Evolutionary conservation across 805 yeast species (phyloP).

Genomic region (Metschnikowia dekortorum): DNA sequence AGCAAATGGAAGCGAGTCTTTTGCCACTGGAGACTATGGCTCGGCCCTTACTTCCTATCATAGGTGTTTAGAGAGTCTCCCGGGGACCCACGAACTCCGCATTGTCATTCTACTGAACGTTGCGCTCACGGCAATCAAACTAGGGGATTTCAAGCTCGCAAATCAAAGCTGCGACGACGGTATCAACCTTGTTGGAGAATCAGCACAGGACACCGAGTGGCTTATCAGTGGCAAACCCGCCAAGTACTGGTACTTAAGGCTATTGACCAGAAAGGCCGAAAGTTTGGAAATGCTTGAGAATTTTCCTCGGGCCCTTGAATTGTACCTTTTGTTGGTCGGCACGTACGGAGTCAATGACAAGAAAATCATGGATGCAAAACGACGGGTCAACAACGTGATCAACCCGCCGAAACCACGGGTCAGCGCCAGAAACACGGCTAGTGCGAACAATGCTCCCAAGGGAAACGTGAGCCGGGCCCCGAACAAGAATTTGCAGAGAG

Average conservation of each 20-base stretch:
- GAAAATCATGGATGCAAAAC: slow-evolving; percentile 69
- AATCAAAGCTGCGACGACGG: slow-evolving; percentile 46
- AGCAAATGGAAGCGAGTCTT: slow-evolving; percentile 56
- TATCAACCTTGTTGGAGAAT: slow-evolving; percentile 28
- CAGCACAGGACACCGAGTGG: slow-evolving; percentile 25
- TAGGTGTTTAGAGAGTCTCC: slow-evolving; percentile 47
- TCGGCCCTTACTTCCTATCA: slow-evolving; percentile 60
- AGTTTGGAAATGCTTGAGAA: slow-evolving; percentile 76
- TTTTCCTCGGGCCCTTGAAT: slow-evolving; percentile 55
- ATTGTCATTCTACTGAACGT: slow-evolving; percentile 74
- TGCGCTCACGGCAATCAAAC: slow-evolving; percentile 56
- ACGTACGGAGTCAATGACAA: slow-evolving; percentile 60
- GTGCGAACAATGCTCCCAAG: slow-evolving; percentile 12
- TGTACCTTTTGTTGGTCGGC: slow-evolving; percentile 60
- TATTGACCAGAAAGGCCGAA: slow-evolving; percentile 71
- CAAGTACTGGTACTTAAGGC: slow-evolving; percentile 69
- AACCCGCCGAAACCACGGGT: slow-evolving; percentile 42
- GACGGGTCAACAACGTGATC: slow-evolving; percentile 66
- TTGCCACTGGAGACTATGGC: slow-evolving; percentile 78
- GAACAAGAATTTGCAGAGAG: slow-evolving; percentile 24
- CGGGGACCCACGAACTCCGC: slow-evolving; percentile 58
- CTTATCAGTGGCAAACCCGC: slow-evolving; percentile 48
- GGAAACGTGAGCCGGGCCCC: background rate
- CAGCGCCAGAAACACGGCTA: background rate
- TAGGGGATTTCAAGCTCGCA: slow-evolving; percentile 64